Conservation (phyloP, 192 early-diverging fungal genomes). For the Entomortierella beljakovae region DNA sequence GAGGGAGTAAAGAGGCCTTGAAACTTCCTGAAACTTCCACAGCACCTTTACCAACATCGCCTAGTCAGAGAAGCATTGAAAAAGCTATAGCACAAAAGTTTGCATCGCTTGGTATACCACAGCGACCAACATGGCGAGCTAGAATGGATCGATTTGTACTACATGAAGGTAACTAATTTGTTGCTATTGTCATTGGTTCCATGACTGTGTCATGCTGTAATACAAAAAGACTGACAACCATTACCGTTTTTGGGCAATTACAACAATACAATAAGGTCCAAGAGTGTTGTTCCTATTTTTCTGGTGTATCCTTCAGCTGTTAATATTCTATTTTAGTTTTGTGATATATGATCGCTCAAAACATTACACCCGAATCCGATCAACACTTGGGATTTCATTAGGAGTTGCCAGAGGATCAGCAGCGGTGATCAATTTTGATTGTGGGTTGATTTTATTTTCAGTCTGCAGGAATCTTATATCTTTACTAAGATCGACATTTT, state of each 20-base stretch:
- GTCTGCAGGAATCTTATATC: constrained; percentile 88
- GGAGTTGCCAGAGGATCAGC: constrained; percentile 62
- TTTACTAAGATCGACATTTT: constrained; percentile 76
- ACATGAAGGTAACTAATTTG: constrained; percentile 22
- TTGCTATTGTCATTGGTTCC: too few species aligned
- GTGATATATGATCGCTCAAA: constrained; percentile 66
- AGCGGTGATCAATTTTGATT: constrained; percentile 78
- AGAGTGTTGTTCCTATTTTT: constrained; percentile 62
- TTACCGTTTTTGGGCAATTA: too few species aligned
- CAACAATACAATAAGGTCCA: constrained; percentile 1
- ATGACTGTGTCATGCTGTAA: too few species aligned
- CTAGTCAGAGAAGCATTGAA: constrained; percentile 42
- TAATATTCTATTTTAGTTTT: constrained; percentile 63
- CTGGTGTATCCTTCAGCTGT: constrained; percentile 65
- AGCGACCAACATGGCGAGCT: constrained; percentile 12
- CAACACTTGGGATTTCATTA: constrained; percentile 60
- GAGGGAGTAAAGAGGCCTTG: too few species aligned
- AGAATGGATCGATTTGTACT: constrained; percentile 21
- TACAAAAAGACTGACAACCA: too few species aligned
- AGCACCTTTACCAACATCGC: constrained; percentile 14
- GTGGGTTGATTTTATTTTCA: constrained; percentile 77
- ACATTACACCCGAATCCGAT: constrained; percentile 57
- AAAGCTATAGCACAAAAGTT: constrained; percentile 49
- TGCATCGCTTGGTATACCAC: constrained; percentile 30
- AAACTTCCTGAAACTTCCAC: background rate